Conservation (phyloP, 257 asterid genomes). For the Solanum medicagineum region DNA sequence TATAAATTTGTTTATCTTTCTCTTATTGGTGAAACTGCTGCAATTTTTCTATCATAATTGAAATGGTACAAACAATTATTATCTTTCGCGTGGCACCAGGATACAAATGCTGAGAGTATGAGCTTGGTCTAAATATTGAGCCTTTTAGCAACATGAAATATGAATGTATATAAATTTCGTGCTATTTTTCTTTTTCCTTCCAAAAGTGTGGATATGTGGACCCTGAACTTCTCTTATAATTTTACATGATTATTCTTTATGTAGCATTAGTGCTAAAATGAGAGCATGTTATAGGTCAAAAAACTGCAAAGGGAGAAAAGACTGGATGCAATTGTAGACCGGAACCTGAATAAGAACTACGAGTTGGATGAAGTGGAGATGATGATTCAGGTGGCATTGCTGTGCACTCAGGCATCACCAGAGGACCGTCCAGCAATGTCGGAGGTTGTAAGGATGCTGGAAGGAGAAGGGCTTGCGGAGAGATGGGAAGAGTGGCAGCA, state of each 20-base stretch:
- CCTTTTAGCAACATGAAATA: neutral
- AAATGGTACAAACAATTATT: neutral
- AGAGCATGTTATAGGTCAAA: slow-evolving; percentile 39
- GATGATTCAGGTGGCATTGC: slow-evolving; percentile 87
- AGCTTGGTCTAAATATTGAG: neutral
- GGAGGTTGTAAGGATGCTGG: slow-evolving; percentile 77
- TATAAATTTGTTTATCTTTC: neutral
- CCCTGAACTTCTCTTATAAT: neutral
- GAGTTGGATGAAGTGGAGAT: slow-evolving; percentile 66
- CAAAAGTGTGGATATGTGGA: neutral
- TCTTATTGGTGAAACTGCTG: neutral
- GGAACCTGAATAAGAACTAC: slow-evolving; percentile 34
- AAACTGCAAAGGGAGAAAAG: slow-evolving; percentile 67
- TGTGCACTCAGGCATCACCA: slow-evolving; percentile 71
- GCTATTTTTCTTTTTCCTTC: neutral
- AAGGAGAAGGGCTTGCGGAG: slow-evolving; percentile 87
- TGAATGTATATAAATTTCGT: neutral
- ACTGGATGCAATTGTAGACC: slow-evolving; percentile 64
- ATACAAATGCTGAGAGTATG: neutral
- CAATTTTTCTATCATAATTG: neutral
- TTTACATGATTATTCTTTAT: neutral
- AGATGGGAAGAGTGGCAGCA: slow-evolving; percentile 89
- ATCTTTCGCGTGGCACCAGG: neutral
- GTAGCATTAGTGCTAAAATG: neutral
- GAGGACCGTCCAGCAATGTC: slow-evolving; percentile 94